Evolutionary conservation across 164 flowering plant genomes (phyloP).

Genomic region (Buxus sempervirens): DNA sequence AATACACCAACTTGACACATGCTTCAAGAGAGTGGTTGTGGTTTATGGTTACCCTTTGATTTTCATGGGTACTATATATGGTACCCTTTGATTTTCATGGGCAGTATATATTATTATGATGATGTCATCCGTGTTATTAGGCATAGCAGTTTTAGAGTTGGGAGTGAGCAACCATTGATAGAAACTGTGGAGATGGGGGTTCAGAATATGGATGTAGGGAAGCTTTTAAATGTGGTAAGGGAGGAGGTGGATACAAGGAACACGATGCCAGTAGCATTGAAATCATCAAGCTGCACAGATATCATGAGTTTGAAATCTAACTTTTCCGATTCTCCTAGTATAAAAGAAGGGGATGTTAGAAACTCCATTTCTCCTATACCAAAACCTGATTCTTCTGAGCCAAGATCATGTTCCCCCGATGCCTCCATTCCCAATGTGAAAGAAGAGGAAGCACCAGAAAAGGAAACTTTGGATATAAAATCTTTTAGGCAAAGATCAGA

Average conservation of each 20-base stretch:
- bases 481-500: constrained; percentile 96
- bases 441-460: constrained; percentile 50
- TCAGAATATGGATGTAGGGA: constrained; percentile 68
- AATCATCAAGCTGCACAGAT: constrained; percentile 41
- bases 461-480: constrained; percentile 82
- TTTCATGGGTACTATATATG: too few species aligned
- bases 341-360: constrained; percentile 36
- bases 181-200: constrained; percentile 66
- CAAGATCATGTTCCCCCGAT: constrained; percentile 27
- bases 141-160: constrained; percentile 83
- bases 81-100: too few species aligned
- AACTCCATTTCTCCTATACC: constrained; percentile 18
- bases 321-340: constrained; percentile 28
- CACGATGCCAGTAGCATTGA: constrained; percentile 24
- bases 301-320: constrained; percentile 28
- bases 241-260: constrained; percentile 58
- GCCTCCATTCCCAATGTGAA: constrained; percentile 5
- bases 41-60: too few species aligned
- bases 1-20: too few species aligned
- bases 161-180: constrained; percentile 60
- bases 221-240: constrained; percentile 51
- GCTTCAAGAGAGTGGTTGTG: too few species aligned
- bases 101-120: too few species aligned
- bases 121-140: constrained; percentile 85
- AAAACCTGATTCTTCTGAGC: constrained; percentile 31